These are phyloP conservation scores for Globomyces pollinis-pini DNA, from an alignment of 192 early-diverging fungal species.

Conservation along the genomic window DNA sequence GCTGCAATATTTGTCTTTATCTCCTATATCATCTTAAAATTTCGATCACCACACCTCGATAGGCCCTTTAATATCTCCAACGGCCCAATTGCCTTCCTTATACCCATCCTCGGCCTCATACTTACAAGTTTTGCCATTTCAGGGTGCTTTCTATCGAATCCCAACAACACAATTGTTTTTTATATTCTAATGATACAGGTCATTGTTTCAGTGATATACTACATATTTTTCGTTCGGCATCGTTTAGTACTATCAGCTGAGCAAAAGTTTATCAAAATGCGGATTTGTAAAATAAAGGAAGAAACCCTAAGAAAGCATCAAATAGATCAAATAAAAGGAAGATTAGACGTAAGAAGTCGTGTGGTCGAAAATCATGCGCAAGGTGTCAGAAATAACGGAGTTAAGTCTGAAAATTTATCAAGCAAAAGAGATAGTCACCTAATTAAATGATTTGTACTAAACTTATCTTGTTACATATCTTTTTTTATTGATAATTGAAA, in stretches of 20 bases:
- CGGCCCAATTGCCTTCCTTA: background rate
- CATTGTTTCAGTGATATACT: background rate
- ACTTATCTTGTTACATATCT: no score
- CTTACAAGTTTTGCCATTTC: background rate
- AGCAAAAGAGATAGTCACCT: no score
- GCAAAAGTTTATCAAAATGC: background rate
- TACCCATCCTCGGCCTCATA: background rate
- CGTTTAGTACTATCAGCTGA: background rate
- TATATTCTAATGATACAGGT: background rate
- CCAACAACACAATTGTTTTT: background rate
- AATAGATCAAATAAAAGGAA: no score
- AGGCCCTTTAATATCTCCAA: background rate
- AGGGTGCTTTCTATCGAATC: background rate
- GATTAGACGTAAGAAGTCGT: no score
- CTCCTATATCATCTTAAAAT: background rate
- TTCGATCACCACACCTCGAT: background rate
- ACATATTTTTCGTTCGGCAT: background rate
- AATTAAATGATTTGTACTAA: no score
- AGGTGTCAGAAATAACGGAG: no score
- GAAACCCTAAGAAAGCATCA: background rate
- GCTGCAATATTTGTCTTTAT: background rate
- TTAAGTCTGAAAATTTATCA: no score
- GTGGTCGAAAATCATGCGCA: no score
- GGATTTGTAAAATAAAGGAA: background rate
- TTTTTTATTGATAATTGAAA: no score